Percentiles rank a stretch among this genome's conserved stretches.
Evolutionary conservation across 2,329 filamentous ascomycete genomes (phyloP).

Genomic region (Phialophora verrucosa): DNA sequence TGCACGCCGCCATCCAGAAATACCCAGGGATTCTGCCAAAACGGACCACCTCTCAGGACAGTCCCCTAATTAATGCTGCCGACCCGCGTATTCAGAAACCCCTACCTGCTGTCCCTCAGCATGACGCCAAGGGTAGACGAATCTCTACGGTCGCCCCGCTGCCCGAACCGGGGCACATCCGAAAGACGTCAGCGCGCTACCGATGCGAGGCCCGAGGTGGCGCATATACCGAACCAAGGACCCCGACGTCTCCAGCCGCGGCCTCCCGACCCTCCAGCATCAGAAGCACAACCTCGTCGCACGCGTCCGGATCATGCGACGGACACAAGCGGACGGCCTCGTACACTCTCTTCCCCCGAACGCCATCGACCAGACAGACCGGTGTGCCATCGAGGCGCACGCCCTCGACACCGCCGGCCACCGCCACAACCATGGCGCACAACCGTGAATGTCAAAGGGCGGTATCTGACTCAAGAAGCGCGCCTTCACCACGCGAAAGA

Average conservation of each 20-base stretch:
- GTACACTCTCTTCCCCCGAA: constrained; percentile 36
- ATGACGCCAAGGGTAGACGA: constrained; percentile 13
- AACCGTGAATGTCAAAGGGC: neutral
- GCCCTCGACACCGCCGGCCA: constrained; percentile 14
- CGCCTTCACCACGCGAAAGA: neutral
- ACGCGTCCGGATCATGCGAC: constrained; percentile 8
- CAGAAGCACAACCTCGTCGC: constrained; percentile 26
- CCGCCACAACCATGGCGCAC: neutral
- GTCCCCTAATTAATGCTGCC: neutral
- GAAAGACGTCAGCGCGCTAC: constrained; percentile 32
- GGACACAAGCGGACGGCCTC: constrained; percentile 20
- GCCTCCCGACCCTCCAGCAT: constrained; percentile 24
- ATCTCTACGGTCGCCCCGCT: constrained; percentile 34
- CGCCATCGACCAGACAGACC: constrained; percentile 15
- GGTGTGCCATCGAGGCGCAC: constrained; percentile 1
- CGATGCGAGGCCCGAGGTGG: constrained; percentile 24
- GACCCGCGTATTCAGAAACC: constrained; percentile 17
- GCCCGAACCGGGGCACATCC: constrained; percentile 32
- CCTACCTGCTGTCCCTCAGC: neutral
- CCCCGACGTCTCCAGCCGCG: constrained; percentile 23
- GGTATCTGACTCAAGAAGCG: neutral
- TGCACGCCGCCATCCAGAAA: constrained; percentile 25
- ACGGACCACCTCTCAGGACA: constrained; percentile 7
- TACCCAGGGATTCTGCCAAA: neutral
- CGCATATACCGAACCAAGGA: constrained; percentile 12